A percentile compares a stretch with the other conserved stretches of the same genome.
phyloP scores from a whole-genome alignment of 441 rosid species.

The Breynia disticha region DNA sequence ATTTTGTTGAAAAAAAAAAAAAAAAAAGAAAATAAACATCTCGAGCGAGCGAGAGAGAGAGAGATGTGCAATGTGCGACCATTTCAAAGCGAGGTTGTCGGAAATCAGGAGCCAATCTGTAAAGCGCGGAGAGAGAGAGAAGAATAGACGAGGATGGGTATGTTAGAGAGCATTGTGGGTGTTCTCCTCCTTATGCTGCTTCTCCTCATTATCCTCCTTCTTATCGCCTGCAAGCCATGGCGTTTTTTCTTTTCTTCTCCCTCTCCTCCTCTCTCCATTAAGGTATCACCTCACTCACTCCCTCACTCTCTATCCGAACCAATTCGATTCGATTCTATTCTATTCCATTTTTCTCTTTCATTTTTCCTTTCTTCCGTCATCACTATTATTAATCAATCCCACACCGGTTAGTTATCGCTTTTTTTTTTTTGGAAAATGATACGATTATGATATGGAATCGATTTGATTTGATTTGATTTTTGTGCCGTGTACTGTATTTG shows the following conservation, averaged over 20 bases:
- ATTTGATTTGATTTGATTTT: background rate
- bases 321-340: background rate
- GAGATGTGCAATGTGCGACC: constrained; percentile 33
- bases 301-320: no score
- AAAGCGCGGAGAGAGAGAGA: constrained; percentile 16
- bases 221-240: constrained; percentile 85
- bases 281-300: constrained; percentile 31
- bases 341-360: no score
- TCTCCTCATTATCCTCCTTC: constrained; percentile 49
- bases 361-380: no score
- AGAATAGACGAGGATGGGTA: constrained; percentile 50
- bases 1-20: background rate
- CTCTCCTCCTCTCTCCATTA: constrained; percentile 33
- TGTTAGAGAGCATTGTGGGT: constrained; percentile 40
- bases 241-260: constrained; percentile 43
- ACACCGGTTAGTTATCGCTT: no score
- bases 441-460: background rate
- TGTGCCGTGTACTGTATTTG: background rate
- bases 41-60: background rate
- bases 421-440: no score
- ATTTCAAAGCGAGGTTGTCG: constrained; percentile 78
- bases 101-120: constrained; percentile 33
- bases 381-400: no score
- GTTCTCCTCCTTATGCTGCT: constrained; percentile 55
- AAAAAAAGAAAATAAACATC: background rate